phyloP scores from a whole-genome alignment of 2,329 filamentous ascomycete species.

The Hyphodiscus sp. region DNA sequence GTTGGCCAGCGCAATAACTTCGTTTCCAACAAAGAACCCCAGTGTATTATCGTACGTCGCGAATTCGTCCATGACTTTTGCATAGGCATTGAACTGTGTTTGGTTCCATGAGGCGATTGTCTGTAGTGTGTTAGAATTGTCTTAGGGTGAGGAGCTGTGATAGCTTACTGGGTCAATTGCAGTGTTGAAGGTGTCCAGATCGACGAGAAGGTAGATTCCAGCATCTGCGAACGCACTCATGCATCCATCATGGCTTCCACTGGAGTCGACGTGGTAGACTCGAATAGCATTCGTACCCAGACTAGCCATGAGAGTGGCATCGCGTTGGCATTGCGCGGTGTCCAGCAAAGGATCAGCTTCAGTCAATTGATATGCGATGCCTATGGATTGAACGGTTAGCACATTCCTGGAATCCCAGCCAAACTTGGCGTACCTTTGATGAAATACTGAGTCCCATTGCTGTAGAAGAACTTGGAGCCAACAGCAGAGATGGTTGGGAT shows the following conservation, averaged over 20 bases:
- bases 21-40: constrained; percentile 84
- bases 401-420: neutral
- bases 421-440: constrained; percentile 58
- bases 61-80: constrained; percentile 26
- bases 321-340: constrained; percentile 67
- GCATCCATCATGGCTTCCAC: constrained; percentile 66
- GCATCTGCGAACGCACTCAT: constrained; percentile 74
- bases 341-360: constrained; percentile 69
- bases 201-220: constrained; percentile 78
- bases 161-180: constrained; percentile 55
- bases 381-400: constrained; percentile 36
- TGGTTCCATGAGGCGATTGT: constrained; percentile 63
- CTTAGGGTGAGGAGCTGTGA: neutral
- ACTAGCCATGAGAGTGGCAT: constrained; percentile 70
- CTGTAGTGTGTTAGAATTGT: constrained; percentile 32
- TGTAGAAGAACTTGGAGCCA: constrained; percentile 81
- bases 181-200: constrained; percentile 69
- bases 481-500: constrained; percentile 47
- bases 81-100: constrained; percentile 53
- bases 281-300: constrained; percentile 80
- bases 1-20: constrained; percentile 62
- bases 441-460: constrained; percentile 75
- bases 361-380: constrained; percentile 63
- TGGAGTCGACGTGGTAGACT: constrained; percentile 78
- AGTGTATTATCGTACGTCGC: constrained; percentile 67